Conservation (phyloP, 2,329 filamentous ascomycete genomes). For the Alternaria rosae region DNA sequence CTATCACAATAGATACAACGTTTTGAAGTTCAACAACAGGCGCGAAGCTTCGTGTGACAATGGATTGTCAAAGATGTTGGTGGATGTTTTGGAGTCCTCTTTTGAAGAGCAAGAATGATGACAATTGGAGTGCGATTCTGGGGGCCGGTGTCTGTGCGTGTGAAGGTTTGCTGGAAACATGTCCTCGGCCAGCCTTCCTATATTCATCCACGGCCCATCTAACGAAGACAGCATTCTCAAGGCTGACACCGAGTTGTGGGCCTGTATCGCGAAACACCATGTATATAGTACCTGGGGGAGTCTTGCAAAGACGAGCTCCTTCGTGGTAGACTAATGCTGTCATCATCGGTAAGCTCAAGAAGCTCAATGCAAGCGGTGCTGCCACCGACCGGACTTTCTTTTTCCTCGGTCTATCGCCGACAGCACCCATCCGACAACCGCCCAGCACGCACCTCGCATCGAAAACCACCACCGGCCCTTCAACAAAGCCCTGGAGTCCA, state of each 20-base stretch:
- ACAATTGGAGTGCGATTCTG: not conserved
- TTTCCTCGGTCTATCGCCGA: constrained; percentile 3
- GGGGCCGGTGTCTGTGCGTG: not conserved
- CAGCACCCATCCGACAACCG: not conserved
- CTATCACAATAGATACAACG: not conserved
- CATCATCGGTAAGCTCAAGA: not conserved
- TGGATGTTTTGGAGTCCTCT: no score
- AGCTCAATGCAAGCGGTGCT: not conserved
- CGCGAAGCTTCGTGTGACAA: not conserved
- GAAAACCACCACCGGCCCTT: constrained; percentile 1
- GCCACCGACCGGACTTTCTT: not conserved
- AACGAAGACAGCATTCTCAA: not conserved
- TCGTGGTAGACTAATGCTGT: not conserved
- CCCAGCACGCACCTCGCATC: not conserved
- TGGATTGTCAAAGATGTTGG: no score
- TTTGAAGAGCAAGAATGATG: not conserved
- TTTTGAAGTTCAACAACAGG: not conserved
- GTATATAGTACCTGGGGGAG: no score
- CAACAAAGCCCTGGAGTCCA: not conserved
- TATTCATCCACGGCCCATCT: not conserved
- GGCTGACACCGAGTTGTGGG: no score
- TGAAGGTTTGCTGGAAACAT: not conserved
- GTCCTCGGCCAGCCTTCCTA: not conserved
- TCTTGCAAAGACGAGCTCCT: no score
- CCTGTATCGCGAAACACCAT: no score